Evolutionary conservation across 2,329 filamentous ascomycete species (phyloP).

Genomic region (Epichloe gansuensis): DNA sequence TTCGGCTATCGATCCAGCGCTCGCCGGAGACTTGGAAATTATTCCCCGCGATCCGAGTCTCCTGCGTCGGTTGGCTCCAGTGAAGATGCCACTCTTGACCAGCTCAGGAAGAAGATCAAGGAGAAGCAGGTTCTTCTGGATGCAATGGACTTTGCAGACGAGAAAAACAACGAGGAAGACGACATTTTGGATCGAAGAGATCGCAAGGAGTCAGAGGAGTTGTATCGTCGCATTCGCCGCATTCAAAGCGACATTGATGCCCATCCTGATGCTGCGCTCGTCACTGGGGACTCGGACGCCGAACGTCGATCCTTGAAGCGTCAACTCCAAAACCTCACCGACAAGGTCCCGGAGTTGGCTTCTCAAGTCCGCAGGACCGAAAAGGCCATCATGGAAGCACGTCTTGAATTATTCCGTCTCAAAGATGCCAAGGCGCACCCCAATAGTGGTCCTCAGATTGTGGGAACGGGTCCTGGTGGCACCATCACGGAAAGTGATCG

Average conservation of each 20-base stretch:
- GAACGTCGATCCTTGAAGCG: slow-evolving; percentile 77
- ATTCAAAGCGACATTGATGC: slow-evolving; percentile 90
- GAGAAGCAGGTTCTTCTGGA: slow-evolving; percentile 92
- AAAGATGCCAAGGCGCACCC: slow-evolving; percentile 90
- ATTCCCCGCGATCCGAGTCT: slow-evolving; percentile 69
- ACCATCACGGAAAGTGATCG: slow-evolving; percentile 84
- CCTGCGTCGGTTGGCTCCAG: slow-evolving; percentile 56
- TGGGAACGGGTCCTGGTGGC: slow-evolving; percentile 88
- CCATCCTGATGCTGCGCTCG: slow-evolving; percentile 63
- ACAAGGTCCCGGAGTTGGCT: slow-evolving; percentile 81
- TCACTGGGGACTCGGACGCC: slow-evolving; percentile 69
- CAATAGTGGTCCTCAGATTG: slow-evolving; percentile 62
- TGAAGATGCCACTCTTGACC: slow-evolving; percentile 76
- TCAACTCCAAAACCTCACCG: slow-evolving; percentile 76
- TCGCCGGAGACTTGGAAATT: slow-evolving; percentile 67
- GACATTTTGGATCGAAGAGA: slow-evolving; percentile 84
- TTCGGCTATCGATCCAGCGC: slow-evolving; percentile 90
- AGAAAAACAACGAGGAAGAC: slow-evolving; percentile 79
- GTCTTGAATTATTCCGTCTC: slow-evolving; percentile 82
- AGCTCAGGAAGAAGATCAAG: slow-evolving; percentile 80
- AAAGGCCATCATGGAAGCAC: slow-evolving; percentile 82
- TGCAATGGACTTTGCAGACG: slow-evolving; percentile 91
- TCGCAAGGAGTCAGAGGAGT: slow-evolving; percentile 79
- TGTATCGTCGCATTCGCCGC: slow-evolving; percentile 82
- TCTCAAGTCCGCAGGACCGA: slow-evolving; percentile 86